Conservation (phyloP, 768 basidiomycete genomes). For the Kwoniella shandongensis region DNA sequence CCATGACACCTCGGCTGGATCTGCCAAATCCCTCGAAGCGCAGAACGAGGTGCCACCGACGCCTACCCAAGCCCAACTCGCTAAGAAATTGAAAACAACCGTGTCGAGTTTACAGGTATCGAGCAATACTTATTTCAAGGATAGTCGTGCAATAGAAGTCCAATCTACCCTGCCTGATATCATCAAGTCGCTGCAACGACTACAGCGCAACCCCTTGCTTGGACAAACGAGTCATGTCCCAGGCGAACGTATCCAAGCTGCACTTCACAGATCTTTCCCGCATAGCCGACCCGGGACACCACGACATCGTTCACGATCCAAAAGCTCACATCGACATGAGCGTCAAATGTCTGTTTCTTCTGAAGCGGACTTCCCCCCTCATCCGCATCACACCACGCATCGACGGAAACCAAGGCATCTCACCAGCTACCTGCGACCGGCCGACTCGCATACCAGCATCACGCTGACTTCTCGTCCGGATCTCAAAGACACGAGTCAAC, state of each 20-base stretch:
- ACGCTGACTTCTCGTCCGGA: constrained; percentile 7
- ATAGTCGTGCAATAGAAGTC: constrained; percentile 2
- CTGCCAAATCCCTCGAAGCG: constrained; percentile 7
- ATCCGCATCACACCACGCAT: background rate
- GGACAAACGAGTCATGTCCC: constrained; percentile 40
- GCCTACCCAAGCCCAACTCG: constrained; percentile 13
- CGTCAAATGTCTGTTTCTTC: constrained; percentile 6
- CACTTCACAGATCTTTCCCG: constrained; percentile 23
- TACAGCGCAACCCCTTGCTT: constrained; percentile 43
- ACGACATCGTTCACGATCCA: constrained; percentile 11
- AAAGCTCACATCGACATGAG: background rate
- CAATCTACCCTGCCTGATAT: constrained; percentile 16
- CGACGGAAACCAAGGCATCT: constrained; percentile 8
- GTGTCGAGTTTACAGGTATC: constrained; percentile 17
- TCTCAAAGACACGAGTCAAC: constrained; percentile 16
- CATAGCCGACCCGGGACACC: constrained; percentile 1
- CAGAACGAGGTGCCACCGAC: constrained; percentile 1
- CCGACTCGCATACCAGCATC: constrained; percentile 4
- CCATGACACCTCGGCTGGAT: background rate
- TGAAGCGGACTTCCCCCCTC: background rate
- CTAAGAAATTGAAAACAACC: constrained; percentile 9
- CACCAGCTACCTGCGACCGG: constrained; percentile 10
- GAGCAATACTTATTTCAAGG: constrained; percentile 6
- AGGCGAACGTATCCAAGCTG: constrained; percentile 40
- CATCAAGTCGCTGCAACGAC: constrained; percentile 22